Evolutionary conservation across 2,329 filamentous ascomycete genomes (phyloP), one percentile per base, ranked within the genome.

Genomic region (Elsinoe necatrix): DNA sequence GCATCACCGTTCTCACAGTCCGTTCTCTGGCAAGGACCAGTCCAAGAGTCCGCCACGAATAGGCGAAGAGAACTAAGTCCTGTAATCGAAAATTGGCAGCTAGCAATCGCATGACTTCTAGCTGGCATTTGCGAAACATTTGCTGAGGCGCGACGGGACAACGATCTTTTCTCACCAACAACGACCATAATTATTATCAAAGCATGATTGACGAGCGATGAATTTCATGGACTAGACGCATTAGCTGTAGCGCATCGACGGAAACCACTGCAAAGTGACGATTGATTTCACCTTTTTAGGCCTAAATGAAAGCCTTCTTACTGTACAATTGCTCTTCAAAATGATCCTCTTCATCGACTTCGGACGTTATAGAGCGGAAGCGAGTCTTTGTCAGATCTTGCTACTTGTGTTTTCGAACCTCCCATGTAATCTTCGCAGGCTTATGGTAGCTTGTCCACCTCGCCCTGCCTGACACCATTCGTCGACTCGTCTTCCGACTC

Each of bases 1-100:
- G 41, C 47, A 56, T 8, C 47, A 47, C 27, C 23, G 54, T 9
- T 48, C 55, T 7, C 47, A 54, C 20, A 64, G 63, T 23, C 58
- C 63, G 39, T 63, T 62, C 48, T 57, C 60, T 25, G 63, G 63
- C 35, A 62, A 62, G 34, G 61, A 61, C 27, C 55, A 57, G 35
- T 34, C 35, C 6, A 50, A 45, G 20, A 66, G 64, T 58, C 64
- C 64, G 4, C 64, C 64, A 27, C 59, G 64, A 12, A 65, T 66
- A 35, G 64, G 64, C 34, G 63, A 60, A 11, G 64, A 66, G 57
- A 62, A 66, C 20, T 42, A 18, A 54, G 23, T 20, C 14, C 12
- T 37, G 25, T 4, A 8, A 37, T 3, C 25, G 27, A 29, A 9
- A 4, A 29, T 29, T 29, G 27, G 9, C 27, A 29, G 4, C 4